Evolutionary conservation across 2,329 filamentous ascomycete genomes (phyloP), one percentile per base, ranked within the genome.

Genomic region (Neodidymelliopsis sp.): DNA sequence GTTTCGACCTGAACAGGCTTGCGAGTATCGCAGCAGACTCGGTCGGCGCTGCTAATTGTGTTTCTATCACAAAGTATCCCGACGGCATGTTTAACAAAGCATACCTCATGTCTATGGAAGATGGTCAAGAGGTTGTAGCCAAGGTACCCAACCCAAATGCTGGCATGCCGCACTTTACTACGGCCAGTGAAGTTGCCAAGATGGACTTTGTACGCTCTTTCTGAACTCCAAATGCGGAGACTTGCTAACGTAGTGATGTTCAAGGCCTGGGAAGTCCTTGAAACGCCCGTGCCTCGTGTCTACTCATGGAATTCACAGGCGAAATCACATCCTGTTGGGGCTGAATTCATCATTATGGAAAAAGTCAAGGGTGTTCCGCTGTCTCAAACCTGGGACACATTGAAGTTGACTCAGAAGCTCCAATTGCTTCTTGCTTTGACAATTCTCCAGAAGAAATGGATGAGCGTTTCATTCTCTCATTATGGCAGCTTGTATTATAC

Each of bases 121-220:
- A 71, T 47, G 63, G 63, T 5, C 49, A 45, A 28, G 44, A 72
- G 49, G 58, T 70, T 2, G 56, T 73, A 10, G 70, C 62, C 4
- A 72, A 71, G 43, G 41, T 73, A 1, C 69, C 66, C 2, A 68
- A 68, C 52, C 68, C 68, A 6, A 69, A 66, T 50, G 61, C 66
- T 35, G 69, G 70, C 2, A 28, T 49, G 12, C 35, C 57, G 3
- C 62, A 66, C 34, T 63, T 57, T 31, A 69, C 62, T 16, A 71
- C 65, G 20, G 66, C 64, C 2, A 69, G 65, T 42, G 61, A 69
- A 45, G 63, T 69, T 8, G 70, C 69, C 4, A 72, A 67, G 2
- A 69, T 71, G 66, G 28, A 50, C 18, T 47, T 49, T 28, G 43
- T 52, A 44, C 10, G 44, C 43, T 36, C 18, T 23, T 10, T 16